Percentiles rank a stretch among this genome's conserved stretches.
Evolutionary conservation across 2,329 filamentous ascomycete species (phyloP).

Genomic region (Malbranchea zuffiana): DNA sequence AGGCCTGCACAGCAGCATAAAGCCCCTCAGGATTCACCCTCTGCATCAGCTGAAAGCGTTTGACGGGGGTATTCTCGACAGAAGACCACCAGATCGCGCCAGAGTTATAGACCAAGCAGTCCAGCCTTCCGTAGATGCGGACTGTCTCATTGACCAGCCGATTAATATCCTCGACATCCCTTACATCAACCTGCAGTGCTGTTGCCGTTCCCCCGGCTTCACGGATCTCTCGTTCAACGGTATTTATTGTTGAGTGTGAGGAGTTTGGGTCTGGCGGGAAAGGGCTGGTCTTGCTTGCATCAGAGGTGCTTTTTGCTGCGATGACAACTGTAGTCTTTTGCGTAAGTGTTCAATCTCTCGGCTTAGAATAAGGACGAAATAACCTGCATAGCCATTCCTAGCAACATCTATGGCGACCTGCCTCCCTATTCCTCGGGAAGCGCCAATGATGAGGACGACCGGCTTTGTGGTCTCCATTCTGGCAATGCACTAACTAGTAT

Average conservation of each 20-base stretch:
- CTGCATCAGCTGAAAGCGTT: constrained; percentile 71
- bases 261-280: constrained; percentile 73
- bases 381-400: constrained; percentile 58
- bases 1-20: constrained; percentile 59
- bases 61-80: constrained; percentile 60
- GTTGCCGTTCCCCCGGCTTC: constrained; percentile 53
- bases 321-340: constrained; percentile 51
- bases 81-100: constrained; percentile 79
- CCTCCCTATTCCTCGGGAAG: constrained; percentile 68
- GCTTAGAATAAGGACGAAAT: constrained; percentile 4
- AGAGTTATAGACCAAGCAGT: constrained; percentile 70
- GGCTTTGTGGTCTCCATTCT: constrained; percentile 14
- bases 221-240: constrained; percentile 63
- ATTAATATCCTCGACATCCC: constrained; percentile 51
- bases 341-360: not conserved
- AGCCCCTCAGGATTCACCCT: constrained; percentile 63
- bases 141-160: constrained; percentile 50
- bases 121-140: constrained; percentile 51
- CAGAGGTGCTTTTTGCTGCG: constrained; percentile 62
- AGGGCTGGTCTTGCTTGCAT: constrained; percentile 44
- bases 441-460: constrained; percentile 63
- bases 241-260: constrained; percentile 62
- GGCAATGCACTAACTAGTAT: too few species aligned
- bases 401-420: constrained; percentile 71
- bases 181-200: constrained; percentile 59